Evolutionary conservation across 352 stramenopile species (phyloP).

Genomic region (Phytopythium litorale): DNA sequence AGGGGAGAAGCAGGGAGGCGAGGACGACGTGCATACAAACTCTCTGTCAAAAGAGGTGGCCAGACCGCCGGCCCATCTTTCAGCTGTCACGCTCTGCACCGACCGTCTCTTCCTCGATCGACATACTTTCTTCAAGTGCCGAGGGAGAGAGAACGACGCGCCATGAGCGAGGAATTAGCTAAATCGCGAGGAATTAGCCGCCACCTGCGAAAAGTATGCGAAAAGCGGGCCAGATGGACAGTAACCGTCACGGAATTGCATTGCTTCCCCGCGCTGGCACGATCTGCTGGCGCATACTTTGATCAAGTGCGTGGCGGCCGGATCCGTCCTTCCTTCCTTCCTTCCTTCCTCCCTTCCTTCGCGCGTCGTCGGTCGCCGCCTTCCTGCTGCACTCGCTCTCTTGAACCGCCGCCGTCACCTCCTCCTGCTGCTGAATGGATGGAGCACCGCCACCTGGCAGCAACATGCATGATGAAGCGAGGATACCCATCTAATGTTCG

Average conservation of each 20-base stretch:
- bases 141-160: neutral
- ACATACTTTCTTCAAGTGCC: neutral
- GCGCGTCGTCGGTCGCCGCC: neutral
- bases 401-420: neutral
- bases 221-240: slow-evolving; percentile 10
- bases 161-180: neutral
- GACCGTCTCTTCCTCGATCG: slow-evolving; percentile 27
- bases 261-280: neutral
- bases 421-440: neutral
- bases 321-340: neutral
- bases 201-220: slow-evolving; percentile 22
- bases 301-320: too few relatives aligned
- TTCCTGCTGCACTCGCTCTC: neutral
- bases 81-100: slow-evolving; percentile 17
- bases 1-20: neutral
- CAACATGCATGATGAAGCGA: neutral
- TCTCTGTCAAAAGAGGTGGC: neutral
- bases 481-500: neutral
- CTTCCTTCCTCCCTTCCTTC: neutral
- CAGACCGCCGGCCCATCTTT: slow-evolving; percentile 6
- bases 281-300: neutral
- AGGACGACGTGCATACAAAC: slow-evolving; percentile 2
- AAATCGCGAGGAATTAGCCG: slow-evolving; percentile 5
- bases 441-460: neutral
- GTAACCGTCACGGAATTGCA: too few relatives aligned